phyloP scores from a whole-genome alignment of 2,329 filamentous ascomycete species.

The Coniella lustricola region DNA sequence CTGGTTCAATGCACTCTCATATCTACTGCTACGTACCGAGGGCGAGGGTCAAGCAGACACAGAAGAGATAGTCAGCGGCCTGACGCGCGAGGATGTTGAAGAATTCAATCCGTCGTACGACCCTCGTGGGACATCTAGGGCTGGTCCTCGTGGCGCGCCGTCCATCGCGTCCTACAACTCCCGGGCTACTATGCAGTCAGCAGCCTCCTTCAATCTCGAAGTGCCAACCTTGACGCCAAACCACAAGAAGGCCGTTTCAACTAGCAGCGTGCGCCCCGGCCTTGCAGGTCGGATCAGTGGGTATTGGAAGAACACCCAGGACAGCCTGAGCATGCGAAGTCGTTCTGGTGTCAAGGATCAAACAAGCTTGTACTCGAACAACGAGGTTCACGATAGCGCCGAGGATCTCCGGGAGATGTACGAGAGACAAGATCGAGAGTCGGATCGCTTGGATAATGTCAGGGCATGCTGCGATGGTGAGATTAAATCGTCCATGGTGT shows the following conservation, averaged over 20 bases:
- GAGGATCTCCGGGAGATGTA: conserved; percentile 78
- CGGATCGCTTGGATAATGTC: conserved; percentile 85
- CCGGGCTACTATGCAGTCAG: conserved; percentile 54
- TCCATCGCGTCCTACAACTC: conserved; percentile 80
- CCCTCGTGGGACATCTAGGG: conserved; percentile 33
- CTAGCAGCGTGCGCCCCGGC: conserved; percentile 6
- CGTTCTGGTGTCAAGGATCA: conserved; percentile 36
- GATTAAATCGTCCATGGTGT: conserved; percentile 23
- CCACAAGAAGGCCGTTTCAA: conserved; percentile 28
- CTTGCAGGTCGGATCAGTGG: conserved; percentile 46
- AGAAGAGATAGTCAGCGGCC: conserved; percentile 50
- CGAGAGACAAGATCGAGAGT: conserved; percentile 68
- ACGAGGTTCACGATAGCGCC: conserved; percentile 65
- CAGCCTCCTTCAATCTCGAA: conserved; percentile 47
- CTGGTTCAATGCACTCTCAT: conserved; percentile 96
- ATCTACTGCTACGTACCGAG: conserved; percentile 73
- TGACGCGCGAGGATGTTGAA: conserved; percentile 56
- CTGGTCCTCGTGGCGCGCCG: conserved; percentile 46
- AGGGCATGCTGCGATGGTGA: conserved; percentile 95
- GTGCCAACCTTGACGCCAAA: conserved; percentile 51
- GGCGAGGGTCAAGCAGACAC: conserved; percentile 55
- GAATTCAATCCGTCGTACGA: conserved; percentile 73
- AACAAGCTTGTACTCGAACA: conserved; percentile 42
- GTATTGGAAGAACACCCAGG: conserved; percentile 47
- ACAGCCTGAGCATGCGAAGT: conserved; percentile 47